Evolutionary conservation across 140 eudicot genomes (phyloP).

Genomic region (Ambrosia hybrid): DNA sequence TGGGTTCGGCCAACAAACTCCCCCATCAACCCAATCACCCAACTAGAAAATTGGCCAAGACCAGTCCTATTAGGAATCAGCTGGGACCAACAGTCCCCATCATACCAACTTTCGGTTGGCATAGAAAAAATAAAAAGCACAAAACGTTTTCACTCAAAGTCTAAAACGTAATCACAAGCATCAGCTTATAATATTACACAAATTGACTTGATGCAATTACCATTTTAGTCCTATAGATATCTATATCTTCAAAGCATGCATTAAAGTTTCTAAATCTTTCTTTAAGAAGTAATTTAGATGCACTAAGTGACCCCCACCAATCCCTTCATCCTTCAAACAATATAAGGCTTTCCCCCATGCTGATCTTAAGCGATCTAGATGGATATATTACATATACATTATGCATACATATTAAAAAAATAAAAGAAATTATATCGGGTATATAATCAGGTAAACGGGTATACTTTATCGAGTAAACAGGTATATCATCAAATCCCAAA

Average conservation of each 20-base stretch:
- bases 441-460: no score
- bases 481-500: no score
- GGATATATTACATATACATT: no score
- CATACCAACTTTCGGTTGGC: slow-evolving; percentile 2
- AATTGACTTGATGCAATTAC: slow-evolving; percentile 14
- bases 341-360: slow-evolving; percentile 81
- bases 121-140: not conserved
- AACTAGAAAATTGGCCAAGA: not conserved
- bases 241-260: slow-evolving; percentile 90
- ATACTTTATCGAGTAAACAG: no score
- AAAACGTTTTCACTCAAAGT: slow-evolving; percentile 15
- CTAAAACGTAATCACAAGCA: slow-evolving; percentile 9
- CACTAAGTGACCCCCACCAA: slow-evolving; percentile 71
- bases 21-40: not conserved
- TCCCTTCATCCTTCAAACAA: slow-evolving; percentile 91
- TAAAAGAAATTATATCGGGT: no score
- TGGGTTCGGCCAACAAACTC: no score
- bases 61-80: not conserved
- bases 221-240: slow-evolving; percentile 47
- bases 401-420: no score
- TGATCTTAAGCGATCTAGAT: slow-evolving; percentile 62
- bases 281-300: slow-evolving; percentile 75
- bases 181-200: slow-evolving; percentile 13
- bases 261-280: slow-evolving; percentile 84
- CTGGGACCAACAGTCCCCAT: not conserved